A percentile compares a stretch with the other conserved stretches of the same genome.
These are phyloP conservation scores for Ganoderma lingzhi DNA, from an alignment of 1,284 basidiomycete species.

Conservation along the genomic window DNA sequence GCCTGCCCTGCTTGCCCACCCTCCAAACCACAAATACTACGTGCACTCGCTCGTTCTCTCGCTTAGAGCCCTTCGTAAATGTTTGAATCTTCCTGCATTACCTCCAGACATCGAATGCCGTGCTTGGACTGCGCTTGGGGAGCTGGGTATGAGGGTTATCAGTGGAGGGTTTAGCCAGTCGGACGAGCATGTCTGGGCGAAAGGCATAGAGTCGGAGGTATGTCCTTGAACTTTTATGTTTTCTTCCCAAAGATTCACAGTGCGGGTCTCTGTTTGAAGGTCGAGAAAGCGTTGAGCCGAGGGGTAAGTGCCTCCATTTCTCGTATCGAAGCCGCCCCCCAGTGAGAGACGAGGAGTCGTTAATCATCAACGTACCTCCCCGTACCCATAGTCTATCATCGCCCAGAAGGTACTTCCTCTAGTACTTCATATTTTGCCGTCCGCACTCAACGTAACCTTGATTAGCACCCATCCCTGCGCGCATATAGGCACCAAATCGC, in stretches of 20 bases:
- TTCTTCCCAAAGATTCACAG: not conserved
- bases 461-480: slow-evolving; percentile 67
- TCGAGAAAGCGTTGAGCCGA: slow-evolving; percentile 59
- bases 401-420: slow-evolving; percentile 60
- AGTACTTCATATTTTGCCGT: not conserved
- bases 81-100: slow-evolving; percentile 57
- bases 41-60: slow-evolving; percentile 62
- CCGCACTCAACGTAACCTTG: not conserved
- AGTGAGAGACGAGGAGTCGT: not conserved
- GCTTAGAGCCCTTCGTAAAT: slow-evolving; percentile 59
- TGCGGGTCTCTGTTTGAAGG: slow-evolving; percentile 43
- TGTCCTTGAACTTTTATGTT: slow-evolving; percentile 17
- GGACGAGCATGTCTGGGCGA: slow-evolving; percentile 52
- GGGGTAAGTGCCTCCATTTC: slow-evolving; percentile 47
- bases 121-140: slow-evolving; percentile 71
- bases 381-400: slow-evolving; percentile 57
- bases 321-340: not conserved
- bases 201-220: slow-evolving; percentile 62
- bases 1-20: slow-evolving; percentile 65
- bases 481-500: slow-evolving; percentile 64
- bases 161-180: slow-evolving; percentile 51
- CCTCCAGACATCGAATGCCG: slow-evolving; percentile 69
- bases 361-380: not conserved
- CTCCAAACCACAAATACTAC: slow-evolving; percentile 65
- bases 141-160: slow-evolving; percentile 66